These are phyloP conservation scores for Colletotrichum falcatum DNA, from an alignment of 2,329 filamentous ascomycete genomes.

Conservation along the genomic window DNA sequence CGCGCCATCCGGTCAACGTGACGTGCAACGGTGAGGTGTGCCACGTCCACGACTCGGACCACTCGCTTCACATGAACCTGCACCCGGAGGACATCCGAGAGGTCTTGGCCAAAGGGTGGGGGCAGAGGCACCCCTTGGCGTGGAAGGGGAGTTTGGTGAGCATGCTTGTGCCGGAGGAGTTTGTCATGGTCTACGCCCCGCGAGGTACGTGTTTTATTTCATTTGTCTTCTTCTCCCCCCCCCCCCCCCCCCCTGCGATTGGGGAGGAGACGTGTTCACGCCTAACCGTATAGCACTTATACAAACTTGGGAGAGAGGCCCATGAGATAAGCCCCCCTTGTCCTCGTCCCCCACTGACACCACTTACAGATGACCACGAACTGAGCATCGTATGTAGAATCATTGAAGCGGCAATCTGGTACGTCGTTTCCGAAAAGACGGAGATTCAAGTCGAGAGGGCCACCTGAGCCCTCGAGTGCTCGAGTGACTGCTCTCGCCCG, in stretches of 20 bases:
- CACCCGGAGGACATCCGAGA: slow-evolving; percentile 82
- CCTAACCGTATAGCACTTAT: not conserved
- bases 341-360: slow-evolving; percentile 20
- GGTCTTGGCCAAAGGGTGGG: slow-evolving; percentile 82
- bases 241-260: too few species aligned
- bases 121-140: slow-evolving; percentile 76
- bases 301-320: not conserved
- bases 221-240: not conserved
- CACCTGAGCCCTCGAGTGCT: slow-evolving; percentile 9
- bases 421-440: slow-evolving; percentile 61
- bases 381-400: slow-evolving; percentile 75
- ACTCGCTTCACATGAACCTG: slow-evolving; percentile 82
- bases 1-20: slow-evolving; percentile 72
- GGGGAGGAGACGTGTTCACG: not conserved
- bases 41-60: slow-evolving; percentile 82
- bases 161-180: slow-evolving; percentile 78
- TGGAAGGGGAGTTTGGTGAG: slow-evolving; percentile 71
- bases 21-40: slow-evolving; percentile 85
- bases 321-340: not conserved
- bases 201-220: slow-evolving; percentile 55
- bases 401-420: slow-evolving; percentile 81
- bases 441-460: slow-evolving; percentile 48
- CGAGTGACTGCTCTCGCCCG: not conserved
- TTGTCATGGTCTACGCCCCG: slow-evolving; percentile 87
- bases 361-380: slow-evolving; percentile 68